These are phyloP conservation scores for Staphylotrichum tortipilum DNA, from an alignment of 495 filamentous ascomycete species.

Conservation along the genomic window DNA sequence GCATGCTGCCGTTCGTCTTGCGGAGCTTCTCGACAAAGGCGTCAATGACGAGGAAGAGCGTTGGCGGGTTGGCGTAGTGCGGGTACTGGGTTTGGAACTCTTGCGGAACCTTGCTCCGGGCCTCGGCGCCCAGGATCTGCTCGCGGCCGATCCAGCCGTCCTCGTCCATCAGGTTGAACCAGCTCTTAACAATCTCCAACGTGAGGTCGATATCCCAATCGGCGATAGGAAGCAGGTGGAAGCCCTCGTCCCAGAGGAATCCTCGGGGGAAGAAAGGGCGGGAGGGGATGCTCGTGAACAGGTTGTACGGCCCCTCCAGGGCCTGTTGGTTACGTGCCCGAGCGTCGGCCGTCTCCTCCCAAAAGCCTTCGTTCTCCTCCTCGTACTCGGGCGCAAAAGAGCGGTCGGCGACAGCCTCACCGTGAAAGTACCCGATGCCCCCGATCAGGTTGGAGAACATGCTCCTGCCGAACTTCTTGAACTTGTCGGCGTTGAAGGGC, in stretches of 20 bases:
- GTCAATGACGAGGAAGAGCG: slow-evolving; percentile 82
- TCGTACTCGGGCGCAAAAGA: slow-evolving; percentile 87
- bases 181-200: slow-evolving; percentile 87
- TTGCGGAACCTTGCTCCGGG: slow-evolving; percentile 86
- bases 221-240: slow-evolving; percentile 83
- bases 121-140: slow-evolving; percentile 91
- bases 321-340: slow-evolving; percentile 53
- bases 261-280: slow-evolving; percentile 93
- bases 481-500: slow-evolving; percentile 66
- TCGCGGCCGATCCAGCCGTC: slow-evolving; percentile 97
- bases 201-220: slow-evolving; percentile 92
- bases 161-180: slow-evolving; percentile 92
- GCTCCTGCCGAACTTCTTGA: slow-evolving; percentile 71
- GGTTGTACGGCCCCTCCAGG: slow-evolving; percentile 75
- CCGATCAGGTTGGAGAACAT: slow-evolving; percentile 93
- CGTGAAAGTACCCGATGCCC: slow-evolving; percentile 93
- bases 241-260: slow-evolving; percentile 97
- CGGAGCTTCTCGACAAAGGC: slow-evolving; percentile 67
- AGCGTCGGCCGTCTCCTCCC: slow-evolving; percentile 76
- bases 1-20: slow-evolving; percentile 33
- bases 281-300: slow-evolving; percentile 90
- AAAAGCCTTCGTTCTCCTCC: slow-evolving; percentile 95
- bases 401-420: slow-evolving; percentile 76
- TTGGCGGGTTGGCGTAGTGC: slow-evolving; percentile 97
- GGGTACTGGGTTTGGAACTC: slow-evolving; percentile 97